phyloP scores from a whole-genome alignment of 75 land plant species.

The Pinus taeda region DNA sequence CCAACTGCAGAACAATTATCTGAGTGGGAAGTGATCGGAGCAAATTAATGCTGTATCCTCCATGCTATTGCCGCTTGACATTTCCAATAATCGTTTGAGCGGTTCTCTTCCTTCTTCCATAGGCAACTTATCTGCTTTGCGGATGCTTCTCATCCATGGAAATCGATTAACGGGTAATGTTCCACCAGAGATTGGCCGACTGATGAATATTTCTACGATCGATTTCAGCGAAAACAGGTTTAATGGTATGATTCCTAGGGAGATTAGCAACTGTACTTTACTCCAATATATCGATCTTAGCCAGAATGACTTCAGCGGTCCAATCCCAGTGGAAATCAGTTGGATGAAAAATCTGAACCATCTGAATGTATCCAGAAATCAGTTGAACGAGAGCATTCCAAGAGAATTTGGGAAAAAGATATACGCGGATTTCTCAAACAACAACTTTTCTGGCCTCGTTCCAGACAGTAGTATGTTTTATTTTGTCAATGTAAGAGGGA shows the following conservation, averaged over 20 bases:
- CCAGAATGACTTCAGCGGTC: conserved; percentile 25
- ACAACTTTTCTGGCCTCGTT: conserved; percentile 37
- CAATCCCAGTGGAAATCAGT: conserved; percentile 19
- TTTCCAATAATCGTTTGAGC: conserved; percentile 24
- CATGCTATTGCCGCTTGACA: conserved; percentile 18
- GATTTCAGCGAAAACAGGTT: conserved; percentile 20
- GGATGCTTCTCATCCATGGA: conserved; percentile 13
- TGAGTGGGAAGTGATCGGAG: conserved; percentile 42
- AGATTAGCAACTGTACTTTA: conserved; percentile 22
- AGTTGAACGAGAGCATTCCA: conserved; percentile 27
- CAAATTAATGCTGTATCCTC: not conserved
- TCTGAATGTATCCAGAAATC: conserved; percentile 28
- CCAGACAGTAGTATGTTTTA: conserved; percentile 2
- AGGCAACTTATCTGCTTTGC: conserved; percentile 17
- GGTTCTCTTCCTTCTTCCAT: conserved; percentile 23
- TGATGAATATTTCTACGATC: conserved; percentile 13
- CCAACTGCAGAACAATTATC: conserved; percentile 51
- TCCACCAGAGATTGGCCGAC: conserved; percentile 30
- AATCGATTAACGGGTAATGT: conserved; percentile 28
- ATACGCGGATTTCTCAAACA: conserved; percentile 40
- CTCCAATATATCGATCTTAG: conserved; percentile 29
- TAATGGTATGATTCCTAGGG: conserved; percentile 24
- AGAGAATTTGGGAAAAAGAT: conserved; percentile 14
- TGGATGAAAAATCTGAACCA: conserved; percentile 15
- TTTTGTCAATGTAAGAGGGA: conserved; percentile 29